Conservation (phyloP, 2,329 filamentous ascomycete species). For the Aspergillus candidus region DNA sequence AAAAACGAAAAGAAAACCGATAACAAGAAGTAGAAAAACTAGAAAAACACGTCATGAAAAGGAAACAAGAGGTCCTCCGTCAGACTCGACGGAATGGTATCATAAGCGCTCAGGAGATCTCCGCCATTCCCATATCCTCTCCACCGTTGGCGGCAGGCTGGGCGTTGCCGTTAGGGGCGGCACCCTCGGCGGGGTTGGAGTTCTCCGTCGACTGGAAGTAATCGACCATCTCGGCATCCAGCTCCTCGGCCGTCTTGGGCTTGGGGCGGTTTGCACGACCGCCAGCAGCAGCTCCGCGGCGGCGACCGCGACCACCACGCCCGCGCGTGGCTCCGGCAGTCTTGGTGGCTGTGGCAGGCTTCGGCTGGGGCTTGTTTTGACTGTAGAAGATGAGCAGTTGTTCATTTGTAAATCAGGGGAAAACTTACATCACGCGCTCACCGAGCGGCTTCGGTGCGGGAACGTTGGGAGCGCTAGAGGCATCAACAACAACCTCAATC, state of each 20-base stretch:
- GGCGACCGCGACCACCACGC: conserved; percentile 41
- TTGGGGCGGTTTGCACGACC: conserved; percentile 63
- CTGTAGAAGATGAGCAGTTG: conserved; percentile 26
- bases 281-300: conserved; percentile 44
- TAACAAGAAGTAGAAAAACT: conserved; percentile 1
- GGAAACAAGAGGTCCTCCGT: background rate
- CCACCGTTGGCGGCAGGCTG: conserved; percentile 45
- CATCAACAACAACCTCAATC: conserved; percentile 88
- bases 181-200: conserved; percentile 34
- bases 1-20: conserved; percentile 8
- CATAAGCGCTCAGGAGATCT: conserved; percentile 45
- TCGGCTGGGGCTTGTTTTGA: conserved; percentile 67
- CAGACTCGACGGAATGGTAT: background rate
- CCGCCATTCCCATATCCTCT: conserved; percentile 51
- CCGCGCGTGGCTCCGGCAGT: conserved; percentile 46
- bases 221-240: conserved; percentile 96
- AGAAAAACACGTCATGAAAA: conserved; percentile 4
- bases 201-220: conserved; percentile 60
- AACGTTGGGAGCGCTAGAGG: conserved; percentile 62
- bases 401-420: background rate
- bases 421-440: conserved; percentile 71
- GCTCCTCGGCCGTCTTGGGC: conserved; percentile 86
- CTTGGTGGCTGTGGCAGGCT: conserved; percentile 73
- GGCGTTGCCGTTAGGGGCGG: conserved; percentile 43
- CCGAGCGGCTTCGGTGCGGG: conserved; percentile 66